Conservation (phyloP, 352 stramenopile genomes). For the Globisporangium takayamanum region DNA sequence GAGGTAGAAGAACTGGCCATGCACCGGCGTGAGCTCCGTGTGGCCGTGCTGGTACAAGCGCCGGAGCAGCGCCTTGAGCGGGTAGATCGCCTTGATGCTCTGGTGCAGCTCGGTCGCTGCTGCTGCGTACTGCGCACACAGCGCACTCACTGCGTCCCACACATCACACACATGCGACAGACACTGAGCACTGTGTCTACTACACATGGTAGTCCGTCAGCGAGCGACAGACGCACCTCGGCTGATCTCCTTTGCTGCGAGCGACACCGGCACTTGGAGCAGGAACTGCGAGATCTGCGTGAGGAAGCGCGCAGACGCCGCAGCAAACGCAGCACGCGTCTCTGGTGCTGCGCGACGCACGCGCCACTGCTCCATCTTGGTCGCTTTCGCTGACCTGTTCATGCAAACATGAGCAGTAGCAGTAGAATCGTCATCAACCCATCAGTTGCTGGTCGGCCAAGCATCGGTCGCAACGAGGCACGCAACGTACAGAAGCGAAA, state of each 20-base stretch:
- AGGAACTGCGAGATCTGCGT: conserved; percentile 50
- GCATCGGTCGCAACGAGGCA: neutral
- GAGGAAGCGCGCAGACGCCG: conserved; percentile 21
- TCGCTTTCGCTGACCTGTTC: conserved; percentile 37
- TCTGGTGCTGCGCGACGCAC: conserved; percentile 16
- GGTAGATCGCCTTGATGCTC: conserved; percentile 58
- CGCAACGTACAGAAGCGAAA: conserved; percentile 37
- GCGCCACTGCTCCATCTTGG: conserved; percentile 46
- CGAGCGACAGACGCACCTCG: conserved; percentile 16
- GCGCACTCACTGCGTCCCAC: conserved; percentile 31
- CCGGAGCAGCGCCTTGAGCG: conserved; percentile 58
- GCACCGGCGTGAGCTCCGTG: conserved; percentile 51
- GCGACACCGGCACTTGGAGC: conserved; percentile 32
- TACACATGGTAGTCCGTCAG: neutral
- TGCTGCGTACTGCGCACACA: conserved; percentile 44
- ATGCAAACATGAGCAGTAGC: too few relatives aligned
- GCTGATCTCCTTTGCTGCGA: conserved; percentile 57
- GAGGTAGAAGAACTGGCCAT: conserved; percentile 73
- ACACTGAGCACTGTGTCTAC: neutral
- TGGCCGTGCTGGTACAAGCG: conserved; percentile 55
- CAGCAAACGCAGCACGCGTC: conserved; percentile 18
- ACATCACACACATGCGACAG: neutral
- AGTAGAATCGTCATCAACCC: neutral
- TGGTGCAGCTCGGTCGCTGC: conserved; percentile 43
- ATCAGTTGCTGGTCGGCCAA: neutral